These are phyloP conservation scores for Vitis amurensis DNA, from an alignment of 164 flowering plant genomes.

Conservation along the genomic window DNA sequence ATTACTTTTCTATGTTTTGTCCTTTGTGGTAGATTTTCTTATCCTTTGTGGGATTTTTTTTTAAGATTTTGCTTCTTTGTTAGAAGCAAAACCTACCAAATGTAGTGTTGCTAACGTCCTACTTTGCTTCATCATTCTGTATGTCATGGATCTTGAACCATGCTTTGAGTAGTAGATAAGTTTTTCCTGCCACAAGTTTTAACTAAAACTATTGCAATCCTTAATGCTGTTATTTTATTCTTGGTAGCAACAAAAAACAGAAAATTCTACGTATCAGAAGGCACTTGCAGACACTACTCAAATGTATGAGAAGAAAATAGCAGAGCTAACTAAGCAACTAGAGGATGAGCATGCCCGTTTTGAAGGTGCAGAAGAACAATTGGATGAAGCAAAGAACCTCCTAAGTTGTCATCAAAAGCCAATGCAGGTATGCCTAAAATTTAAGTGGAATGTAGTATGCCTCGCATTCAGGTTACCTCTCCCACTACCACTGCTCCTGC, in stretches of 20 bases:
- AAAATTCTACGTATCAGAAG: conserved; percentile 43
- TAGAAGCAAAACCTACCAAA: background rate
- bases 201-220: background rate
- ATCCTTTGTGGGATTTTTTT: background rate
- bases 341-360: conserved; percentile 44
- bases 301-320: conserved; percentile 65
- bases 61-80: background rate
- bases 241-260: conserved; percentile 35
- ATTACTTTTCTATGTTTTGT: background rate
- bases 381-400: conserved; percentile 31
- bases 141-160: background rate
- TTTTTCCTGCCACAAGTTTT: background rate
- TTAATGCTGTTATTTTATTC: conserved; percentile 8
- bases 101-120: too few relatives aligned
- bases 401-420: conserved; percentile 47
- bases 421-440: conserved; percentile 30
- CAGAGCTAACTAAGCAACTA: conserved; percentile 48
- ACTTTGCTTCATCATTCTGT: background rate
- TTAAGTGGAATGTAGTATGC: background rate
- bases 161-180: background rate
- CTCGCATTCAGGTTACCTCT: too few relatives aligned
- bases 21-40: background rate
- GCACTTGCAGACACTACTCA: conserved; percentile 65
- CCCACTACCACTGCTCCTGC: too few relatives aligned
- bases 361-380: conserved; percentile 47